phyloP scores from a whole-genome alignment of 2,329 filamentous ascomycete genomes.

The Aspergillus ruber region DNA sequence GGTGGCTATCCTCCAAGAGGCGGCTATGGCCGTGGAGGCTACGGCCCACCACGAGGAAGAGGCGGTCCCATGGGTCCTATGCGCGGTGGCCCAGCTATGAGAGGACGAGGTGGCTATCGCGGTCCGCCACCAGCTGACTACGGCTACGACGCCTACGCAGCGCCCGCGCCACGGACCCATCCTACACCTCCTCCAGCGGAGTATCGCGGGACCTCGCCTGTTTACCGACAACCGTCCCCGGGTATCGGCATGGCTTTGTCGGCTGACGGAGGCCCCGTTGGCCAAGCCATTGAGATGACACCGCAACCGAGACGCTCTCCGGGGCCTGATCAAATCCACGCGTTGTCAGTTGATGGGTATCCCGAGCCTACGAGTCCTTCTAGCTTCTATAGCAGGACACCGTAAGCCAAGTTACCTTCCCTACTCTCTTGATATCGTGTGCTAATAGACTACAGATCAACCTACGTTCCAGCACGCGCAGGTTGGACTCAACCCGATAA shows the following conservation, averaged over 20 bases:
- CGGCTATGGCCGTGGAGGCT: constrained; percentile 37
- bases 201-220: constrained; percentile 17
- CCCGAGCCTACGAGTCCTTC: constrained; percentile 50
- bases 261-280: constrained; percentile 40
- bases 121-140: constrained; percentile 49
- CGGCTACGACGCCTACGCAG: constrained; percentile 28
- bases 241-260: constrained; percentile 30
- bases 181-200: constrained; percentile 20
- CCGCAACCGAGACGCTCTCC: constrained; percentile 49
- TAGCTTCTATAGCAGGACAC: constrained; percentile 66
- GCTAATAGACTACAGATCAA: constrained; percentile 16
- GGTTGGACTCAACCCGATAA: constrained; percentile 24
- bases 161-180: constrained; percentile 14
- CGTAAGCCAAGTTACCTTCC: constrained; percentile 51
- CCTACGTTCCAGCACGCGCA: constrained; percentile 43
- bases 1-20: constrained; percentile 48
- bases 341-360: constrained; percentile 20
- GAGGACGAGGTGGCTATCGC: constrained; percentile 37
- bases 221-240: constrained; percentile 24
- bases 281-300: constrained; percentile 75
- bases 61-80: constrained; percentile 33
- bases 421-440: constrained; percentile 1
- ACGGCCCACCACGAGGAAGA: constrained; percentile 36
- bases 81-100: constrained; percentile 31
- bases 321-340: constrained; percentile 18